phyloP scores from a whole-genome alignment of 345 rosid genomes.

The Rhizophora apiculata region DNA sequence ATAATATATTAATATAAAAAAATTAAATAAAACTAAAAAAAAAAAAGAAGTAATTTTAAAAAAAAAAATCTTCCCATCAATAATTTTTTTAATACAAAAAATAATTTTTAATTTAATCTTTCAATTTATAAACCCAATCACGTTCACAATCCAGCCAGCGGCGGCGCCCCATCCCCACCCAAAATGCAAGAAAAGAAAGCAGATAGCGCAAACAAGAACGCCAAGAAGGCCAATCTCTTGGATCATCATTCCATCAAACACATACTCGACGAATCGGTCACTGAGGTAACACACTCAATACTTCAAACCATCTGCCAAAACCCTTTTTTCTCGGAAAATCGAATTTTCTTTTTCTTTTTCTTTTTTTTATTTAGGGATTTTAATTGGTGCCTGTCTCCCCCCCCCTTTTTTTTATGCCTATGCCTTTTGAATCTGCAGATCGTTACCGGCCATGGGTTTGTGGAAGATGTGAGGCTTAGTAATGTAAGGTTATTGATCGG shows the following conservation, averaged over 20 bases:
- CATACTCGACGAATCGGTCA: conserved; percentile 83
- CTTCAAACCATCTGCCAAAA: neutral
- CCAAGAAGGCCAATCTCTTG: conserved; percentile 80
- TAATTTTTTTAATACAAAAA: no score
- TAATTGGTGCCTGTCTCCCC: no score
- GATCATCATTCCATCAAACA: conserved; percentile 97
- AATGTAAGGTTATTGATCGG: conserved; percentile 71
- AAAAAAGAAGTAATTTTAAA: no score
- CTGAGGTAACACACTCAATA: conserved; percentile 58
- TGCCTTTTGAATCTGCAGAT: conserved; percentile 37
- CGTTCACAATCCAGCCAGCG: no score
- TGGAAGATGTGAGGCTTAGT: conserved; percentile 85
- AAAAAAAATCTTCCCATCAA: no score
- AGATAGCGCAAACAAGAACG: conserved; percentile 53
- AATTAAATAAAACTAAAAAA: no score
- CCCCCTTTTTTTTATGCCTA: no score
- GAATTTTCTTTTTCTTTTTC: neutral
- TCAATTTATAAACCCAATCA: no score
- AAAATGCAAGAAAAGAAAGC: conserved; percentile 53
- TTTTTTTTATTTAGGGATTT: no score
- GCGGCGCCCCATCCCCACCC: no score
- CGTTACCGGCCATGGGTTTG: conserved; percentile 76
- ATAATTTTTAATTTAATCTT: no score
- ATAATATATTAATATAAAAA: no score
- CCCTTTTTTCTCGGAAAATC: conserved; percentile 7